Evolutionary conservation across 2,329 filamentous ascomycete genomes (phyloP), one percentile per base, ranked within the genome.

Genomic region (Fusarium guadeloupense): DNA sequence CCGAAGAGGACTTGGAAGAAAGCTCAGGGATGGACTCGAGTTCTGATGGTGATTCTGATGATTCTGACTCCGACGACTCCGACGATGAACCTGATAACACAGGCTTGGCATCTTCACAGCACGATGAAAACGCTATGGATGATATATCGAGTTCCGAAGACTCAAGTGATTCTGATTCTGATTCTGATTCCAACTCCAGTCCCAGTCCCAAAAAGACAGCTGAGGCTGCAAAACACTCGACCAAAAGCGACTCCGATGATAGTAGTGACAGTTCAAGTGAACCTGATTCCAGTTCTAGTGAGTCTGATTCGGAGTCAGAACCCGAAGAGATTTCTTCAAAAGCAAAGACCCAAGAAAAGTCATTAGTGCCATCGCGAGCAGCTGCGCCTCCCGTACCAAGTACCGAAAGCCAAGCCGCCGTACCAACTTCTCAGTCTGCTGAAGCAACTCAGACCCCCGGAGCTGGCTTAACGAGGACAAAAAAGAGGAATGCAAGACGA

Each of bases 401-500:
- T 17, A 23, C 21, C 9, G 40, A 50, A 17, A 42, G 25, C 17
- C 35, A 53, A 38, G 39, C 59, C 5, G 6, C 43, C 10, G 25
- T 53, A 25, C 14, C 57, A 30, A 34, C 42, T 17, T 13, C 40
- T 6, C 42, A 55, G n/a, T 16, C 54, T 5, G 16, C 19, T 9
- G 25, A 64, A n/a, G 58, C 37, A 7, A 49, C 61, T 9, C 71
- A 74, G 2, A 58, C 71, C 5, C 76, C 78, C 6, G 73, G 73
- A 2, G 57, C 69, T 14, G 80, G 80, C 3, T 69, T 80, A 43
- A 70, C 72, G 1, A 74, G 66, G 28, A 86, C 84, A 0, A 80
- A 81, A 62, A 82, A 77, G 56, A 78, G 84, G 6, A 86, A 86
- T 58, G 78, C 77, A 9, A 76, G 84, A 23, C 77, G 83, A 37